Percentiles rank a stretch among this genome's conserved stretches.
phyloP scores from a whole-genome alignment of 179 eudicot genomes.

The Gypsophila paniculata region DNA sequence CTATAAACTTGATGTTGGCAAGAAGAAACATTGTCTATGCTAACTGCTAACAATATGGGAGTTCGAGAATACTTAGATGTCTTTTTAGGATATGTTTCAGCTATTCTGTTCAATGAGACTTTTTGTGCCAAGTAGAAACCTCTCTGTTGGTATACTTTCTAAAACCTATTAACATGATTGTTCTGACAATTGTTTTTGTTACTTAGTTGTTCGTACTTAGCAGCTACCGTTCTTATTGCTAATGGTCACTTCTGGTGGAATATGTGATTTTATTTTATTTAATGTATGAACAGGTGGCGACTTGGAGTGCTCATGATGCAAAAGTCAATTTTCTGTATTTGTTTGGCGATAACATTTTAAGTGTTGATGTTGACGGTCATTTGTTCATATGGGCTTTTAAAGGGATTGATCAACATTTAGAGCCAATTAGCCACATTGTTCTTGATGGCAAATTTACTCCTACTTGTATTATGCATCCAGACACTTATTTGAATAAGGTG shows the following conservation, averaged over 20 bases:
- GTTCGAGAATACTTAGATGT: neutral
- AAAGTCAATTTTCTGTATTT: slow-evolving; percentile 67
- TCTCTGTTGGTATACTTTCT: neutral
- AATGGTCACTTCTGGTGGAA: neutral
- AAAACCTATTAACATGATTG: neutral
- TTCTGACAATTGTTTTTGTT: neutral
- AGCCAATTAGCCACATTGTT: slow-evolving; percentile 66
- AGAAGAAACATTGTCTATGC: neutral
- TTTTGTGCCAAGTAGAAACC: neutral
- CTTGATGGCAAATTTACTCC: slow-evolving; percentile 59
- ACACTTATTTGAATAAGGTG: slow-evolving; percentile 94
- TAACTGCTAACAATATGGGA: neutral
- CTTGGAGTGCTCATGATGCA: slow-evolving; percentile 70
- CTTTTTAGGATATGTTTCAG: neutral
- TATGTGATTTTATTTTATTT: neutral
- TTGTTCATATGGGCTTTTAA: slow-evolving; percentile 86
- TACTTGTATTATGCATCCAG: slow-evolving; percentile 89
- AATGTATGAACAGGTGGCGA: slow-evolving; percentile 60
- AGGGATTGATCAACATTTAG: slow-evolving; percentile 56
- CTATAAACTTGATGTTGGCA: too few relatives aligned
- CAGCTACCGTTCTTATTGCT: slow-evolving; percentile 1
- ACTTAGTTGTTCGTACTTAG: neutral
- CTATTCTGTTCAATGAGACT: neutral
- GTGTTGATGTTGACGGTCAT: slow-evolving; percentile 77
- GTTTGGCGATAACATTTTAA: slow-evolving; percentile 87